These are phyloP conservation scores for Penicillium sp. DNA, from an alignment of 2,329 filamentous ascomycete species.

Conservation along the genomic window DNA sequence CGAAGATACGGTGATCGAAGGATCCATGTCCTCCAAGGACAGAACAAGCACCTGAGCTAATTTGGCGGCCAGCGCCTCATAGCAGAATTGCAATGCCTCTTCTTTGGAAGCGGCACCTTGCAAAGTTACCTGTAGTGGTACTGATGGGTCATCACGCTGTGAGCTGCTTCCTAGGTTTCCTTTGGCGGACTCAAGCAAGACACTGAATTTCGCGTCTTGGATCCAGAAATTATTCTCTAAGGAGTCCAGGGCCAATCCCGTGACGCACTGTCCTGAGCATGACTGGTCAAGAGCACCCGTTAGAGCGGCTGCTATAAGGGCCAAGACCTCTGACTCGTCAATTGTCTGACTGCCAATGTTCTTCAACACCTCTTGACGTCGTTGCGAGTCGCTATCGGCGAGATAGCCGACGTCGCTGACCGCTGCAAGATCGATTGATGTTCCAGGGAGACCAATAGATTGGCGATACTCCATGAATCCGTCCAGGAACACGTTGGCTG, in stretches of 20 bases:
- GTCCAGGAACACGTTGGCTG: constrained; percentile 31
- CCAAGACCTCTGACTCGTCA: constrained; percentile 56
- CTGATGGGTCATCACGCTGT: constrained; percentile 16
- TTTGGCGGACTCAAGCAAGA: constrained; percentile 48
- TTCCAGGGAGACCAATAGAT: constrained; percentile 27
- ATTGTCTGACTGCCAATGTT: constrained; percentile 26
- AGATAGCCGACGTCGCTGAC: constrained; percentile 28
- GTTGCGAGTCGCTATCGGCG: constrained; percentile 19
- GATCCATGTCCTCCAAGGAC: constrained; percentile 53
- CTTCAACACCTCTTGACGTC: constrained; percentile 26
- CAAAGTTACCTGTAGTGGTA: constrained; percentile 51
- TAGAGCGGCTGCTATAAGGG: constrained; percentile 56
- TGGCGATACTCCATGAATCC: constrained; percentile 29
- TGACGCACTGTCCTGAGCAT: constrained; percentile 57
- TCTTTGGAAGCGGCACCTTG: constrained; percentile 45
- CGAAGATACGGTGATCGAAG: constrained; percentile 22
- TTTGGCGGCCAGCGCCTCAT: constrained; percentile 51
- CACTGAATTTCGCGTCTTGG: constrained; percentile 57
- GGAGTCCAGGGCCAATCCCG: constrained; percentile 51
- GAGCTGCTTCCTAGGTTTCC: constrained; percentile 12
- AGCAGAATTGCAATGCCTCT: constrained; percentile 51
- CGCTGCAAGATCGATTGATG: constrained; percentile 32
- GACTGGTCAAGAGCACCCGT: constrained; percentile 45
- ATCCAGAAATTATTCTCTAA: constrained; percentile 54
- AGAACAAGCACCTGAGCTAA: constrained; percentile 54